A percentile compares a stretch with the other conserved stretches of the same genome.
These are phyloP conservation scores for Ustilago xerochloae DNA, from an alignment of 1,284 basidiomycete genomes.

Conservation along the genomic window DNA sequence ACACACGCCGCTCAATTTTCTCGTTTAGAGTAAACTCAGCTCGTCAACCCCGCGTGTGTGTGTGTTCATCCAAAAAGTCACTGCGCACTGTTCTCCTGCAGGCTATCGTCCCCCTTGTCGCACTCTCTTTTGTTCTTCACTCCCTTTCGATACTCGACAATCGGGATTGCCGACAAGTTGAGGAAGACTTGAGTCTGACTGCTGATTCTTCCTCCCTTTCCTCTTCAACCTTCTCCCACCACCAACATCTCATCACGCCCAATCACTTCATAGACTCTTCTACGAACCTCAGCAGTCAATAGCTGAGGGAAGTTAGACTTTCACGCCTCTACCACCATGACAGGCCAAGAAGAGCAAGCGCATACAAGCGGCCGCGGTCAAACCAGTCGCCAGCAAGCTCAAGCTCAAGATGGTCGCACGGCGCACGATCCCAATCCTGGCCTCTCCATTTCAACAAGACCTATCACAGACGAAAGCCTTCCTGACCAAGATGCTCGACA, in stretches of 20 bases:
- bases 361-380: not conserved
- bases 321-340: constrained; percentile 4
- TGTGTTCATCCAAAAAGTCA: too few species aligned
- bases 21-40: not conserved
- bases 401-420: not conserved
- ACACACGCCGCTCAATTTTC: not conserved
- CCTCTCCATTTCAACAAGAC: constrained; percentile 32
- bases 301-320: not conserved
- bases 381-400: not conserved
- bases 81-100: not conserved
- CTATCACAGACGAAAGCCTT: not conserved
- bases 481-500: not conserved
- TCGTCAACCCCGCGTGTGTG: not conserved
- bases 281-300: not conserved
- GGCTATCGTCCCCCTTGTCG: not conserved
- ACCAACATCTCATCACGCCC: too few species aligned
- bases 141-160: not conserved
- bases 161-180: too few species aligned
- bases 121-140: not conserved
- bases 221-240: not conserved
- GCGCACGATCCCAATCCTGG: constrained; percentile 6
- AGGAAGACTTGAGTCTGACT: not conserved
- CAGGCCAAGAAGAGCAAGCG: not conserved
- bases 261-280: not conserved
- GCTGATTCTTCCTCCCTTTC: not conserved